Conservation (phyloP, 139 green algal species). For the Coelastrella sp. region DNA sequence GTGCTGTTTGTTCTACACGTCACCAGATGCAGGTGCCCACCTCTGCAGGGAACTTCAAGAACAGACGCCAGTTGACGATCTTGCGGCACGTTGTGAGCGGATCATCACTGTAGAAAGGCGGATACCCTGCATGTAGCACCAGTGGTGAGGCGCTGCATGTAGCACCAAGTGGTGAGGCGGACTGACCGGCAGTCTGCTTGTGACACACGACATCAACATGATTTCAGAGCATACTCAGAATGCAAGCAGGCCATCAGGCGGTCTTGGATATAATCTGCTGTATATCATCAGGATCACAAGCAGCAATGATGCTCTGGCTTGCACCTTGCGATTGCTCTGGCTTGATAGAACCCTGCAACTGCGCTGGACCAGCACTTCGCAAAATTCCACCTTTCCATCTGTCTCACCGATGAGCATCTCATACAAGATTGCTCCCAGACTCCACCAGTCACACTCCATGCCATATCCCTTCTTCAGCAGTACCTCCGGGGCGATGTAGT, state of each 20-base stretch:
- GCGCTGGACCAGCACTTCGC: too few species aligned
- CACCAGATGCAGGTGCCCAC: conserved; percentile 31
- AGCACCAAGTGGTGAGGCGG: not conserved
- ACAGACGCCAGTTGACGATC: conserved; percentile 95
- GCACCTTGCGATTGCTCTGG: too few species aligned
- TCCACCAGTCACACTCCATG: conserved; percentile 99
- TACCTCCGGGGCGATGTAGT: conserved; percentile 98
- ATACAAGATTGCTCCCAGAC: conserved; percentile 96
- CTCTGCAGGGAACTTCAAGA: conserved; percentile 91
- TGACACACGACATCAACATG: too few species aligned
- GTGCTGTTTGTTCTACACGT: not conserved
- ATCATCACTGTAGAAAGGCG: conserved; percentile 98
- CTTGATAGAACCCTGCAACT: too few species aligned
- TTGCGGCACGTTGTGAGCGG: conserved; percentile 94
- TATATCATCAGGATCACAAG: too few species aligned
- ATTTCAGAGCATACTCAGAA: too few species aligned
- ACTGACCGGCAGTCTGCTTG: too few species aligned
- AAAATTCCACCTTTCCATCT: too few species aligned
- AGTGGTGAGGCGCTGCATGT: conserved; percentile 35
- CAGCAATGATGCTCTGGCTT: too few species aligned
- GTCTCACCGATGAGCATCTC: conserved; percentile 96
- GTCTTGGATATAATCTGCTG: too few species aligned
- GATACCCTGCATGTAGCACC: conserved; percentile 75
- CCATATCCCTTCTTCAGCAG: conserved; percentile 98
- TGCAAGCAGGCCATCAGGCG: too few species aligned